Percentiles rank a stretch among this genome's conserved stretches.
Conservation (phyloP, 176 grass and related monocot species). For the Cenchrus fungigraminus region DNA sequence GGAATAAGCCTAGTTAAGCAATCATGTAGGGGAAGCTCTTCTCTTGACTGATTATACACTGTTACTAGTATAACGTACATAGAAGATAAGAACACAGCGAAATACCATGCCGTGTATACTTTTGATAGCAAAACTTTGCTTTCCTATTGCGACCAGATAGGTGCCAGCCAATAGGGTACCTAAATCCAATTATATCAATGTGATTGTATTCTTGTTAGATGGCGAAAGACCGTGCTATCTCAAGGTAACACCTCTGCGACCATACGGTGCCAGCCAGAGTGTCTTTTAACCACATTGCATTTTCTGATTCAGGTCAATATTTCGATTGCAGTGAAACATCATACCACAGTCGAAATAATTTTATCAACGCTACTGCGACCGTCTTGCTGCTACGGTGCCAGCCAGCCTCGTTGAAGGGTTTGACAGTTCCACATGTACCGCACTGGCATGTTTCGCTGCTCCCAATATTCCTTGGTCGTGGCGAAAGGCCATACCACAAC, state of each 20-base stretch:
- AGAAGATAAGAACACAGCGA: too few relatives aligned
- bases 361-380: constrained; percentile 1
- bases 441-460: neutral
- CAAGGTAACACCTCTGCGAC: neutral
- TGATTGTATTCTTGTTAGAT: neutral
- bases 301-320: too few relatives aligned
- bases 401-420: neutral
- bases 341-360: neutral
- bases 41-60: too few relatives aligned
- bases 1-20: too few relatives aligned
- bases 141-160: too few relatives aligned
- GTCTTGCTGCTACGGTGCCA: neutral
- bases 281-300: neutral
- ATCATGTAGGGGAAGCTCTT: too few relatives aligned
- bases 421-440: neutral
- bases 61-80: too few relatives aligned
- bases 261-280: neutral
- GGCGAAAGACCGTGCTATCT: neutral
- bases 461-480: neutral
- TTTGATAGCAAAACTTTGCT: too few relatives aligned
- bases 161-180: neutral
- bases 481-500: neutral
- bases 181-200: neutral
- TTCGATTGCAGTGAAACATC: neutral
- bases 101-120: too few relatives aligned